Evolutionary conservation across 2,329 filamentous ascomycete species (phyloP).

Genomic region (Neonectria faginata): DNA sequence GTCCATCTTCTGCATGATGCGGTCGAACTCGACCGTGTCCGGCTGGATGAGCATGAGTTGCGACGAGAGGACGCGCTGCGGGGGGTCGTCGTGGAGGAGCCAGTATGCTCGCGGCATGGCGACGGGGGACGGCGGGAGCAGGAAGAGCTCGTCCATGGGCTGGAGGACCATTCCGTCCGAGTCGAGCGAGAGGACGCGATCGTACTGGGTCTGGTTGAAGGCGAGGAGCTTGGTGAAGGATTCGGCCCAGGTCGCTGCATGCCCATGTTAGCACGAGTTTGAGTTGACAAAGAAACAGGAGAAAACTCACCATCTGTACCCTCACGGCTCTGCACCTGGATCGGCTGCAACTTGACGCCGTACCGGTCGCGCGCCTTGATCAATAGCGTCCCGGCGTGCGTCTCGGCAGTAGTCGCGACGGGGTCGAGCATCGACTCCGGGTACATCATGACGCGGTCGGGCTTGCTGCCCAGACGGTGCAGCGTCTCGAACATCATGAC

Average conservation of each 20-base stretch:
- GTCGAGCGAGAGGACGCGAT: conserved; percentile 62
- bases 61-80: conserved; percentile 59
- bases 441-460: conserved; percentile 59
- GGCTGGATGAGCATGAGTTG: conserved; percentile 70
- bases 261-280: background rate
- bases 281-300: background rate
- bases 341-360: conserved; percentile 55
- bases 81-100: conserved; percentile 60
- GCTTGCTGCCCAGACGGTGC: conserved; percentile 53
- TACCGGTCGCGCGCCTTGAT: conserved; percentile 57
- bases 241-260: conserved; percentile 1
- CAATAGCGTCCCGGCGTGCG: conserved; percentile 45
- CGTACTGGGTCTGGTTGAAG: conserved; percentile 74
- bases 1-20: conserved; percentile 46
- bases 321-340: conserved; percentile 52
- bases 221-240: conserved; percentile 64
- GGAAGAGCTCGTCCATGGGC: conserved; percentile 77
- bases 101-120: conserved; percentile 80
- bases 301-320: conserved; percentile 50
- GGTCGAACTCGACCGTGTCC: conserved; percentile 60
- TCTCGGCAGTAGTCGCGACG: conserved; percentile 43
- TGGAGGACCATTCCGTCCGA: conserved; percentile 72
- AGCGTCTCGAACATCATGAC: conserved; percentile 62
- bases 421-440: conserved; percentile 52
- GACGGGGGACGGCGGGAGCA: conserved; percentile 68